Conservation (phyloP, 129 eudicot genomes). For the Flaveria trinervia region DNA sequence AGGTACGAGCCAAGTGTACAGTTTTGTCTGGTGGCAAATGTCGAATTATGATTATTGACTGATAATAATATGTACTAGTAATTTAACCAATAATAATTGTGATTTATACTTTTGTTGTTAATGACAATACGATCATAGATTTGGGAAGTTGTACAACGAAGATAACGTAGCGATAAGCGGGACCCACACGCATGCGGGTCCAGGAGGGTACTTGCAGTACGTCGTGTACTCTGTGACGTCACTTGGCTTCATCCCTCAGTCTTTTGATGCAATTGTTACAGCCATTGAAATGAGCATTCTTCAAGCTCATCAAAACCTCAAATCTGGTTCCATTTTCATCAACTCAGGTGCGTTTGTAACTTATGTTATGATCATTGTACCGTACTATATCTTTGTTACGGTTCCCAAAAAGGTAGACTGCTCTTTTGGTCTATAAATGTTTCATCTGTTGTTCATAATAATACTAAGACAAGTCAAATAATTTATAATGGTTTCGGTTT, state of each 20-base stretch:
- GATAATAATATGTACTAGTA: too few species aligned
- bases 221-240: conserved; percentile 55
- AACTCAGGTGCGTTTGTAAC: conserved; percentile 44
- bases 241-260: conserved; percentile 65
- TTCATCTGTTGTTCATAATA: too few species aligned
- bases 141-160: conserved; percentile 60
- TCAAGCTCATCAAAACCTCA: conserved; percentile 73
- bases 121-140: conserved; percentile 30
- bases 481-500: too few species aligned
- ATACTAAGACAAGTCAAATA: too few species aligned
- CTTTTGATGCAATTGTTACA: conserved; percentile 68
- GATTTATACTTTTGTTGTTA: too few species aligned
- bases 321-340: conserved; percentile 58
- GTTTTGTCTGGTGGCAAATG: not conserved
- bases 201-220: conserved; percentile 74
- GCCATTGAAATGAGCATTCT: conserved; percentile 63
- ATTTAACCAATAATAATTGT: too few species aligned
- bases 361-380: not conserved
- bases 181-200: conserved; percentile 80
- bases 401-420: too few species aligned
- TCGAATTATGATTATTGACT: too few species aligned
- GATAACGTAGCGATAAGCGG: conserved; percentile 73
- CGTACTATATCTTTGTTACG: not conserved
- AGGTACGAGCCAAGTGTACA: conserved; percentile 12
- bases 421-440: too few species aligned